Conservation (phyloP, 1,139 yeast species). For the Yamadazyma blattariae region DNA sequence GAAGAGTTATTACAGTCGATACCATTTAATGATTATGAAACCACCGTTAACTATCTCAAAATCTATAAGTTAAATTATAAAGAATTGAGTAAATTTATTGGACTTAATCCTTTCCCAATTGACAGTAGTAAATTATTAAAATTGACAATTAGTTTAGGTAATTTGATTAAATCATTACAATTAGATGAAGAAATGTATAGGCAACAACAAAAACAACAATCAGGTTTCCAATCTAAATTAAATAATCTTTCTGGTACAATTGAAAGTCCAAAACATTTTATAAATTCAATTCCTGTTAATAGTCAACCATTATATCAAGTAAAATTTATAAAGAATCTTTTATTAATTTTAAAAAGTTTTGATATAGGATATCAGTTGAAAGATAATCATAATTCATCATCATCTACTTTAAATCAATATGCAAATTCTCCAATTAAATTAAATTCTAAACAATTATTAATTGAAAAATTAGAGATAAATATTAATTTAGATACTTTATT, state of each 20-base stretch:
- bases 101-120: constrained; percentile 28
- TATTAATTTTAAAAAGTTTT: constrained; percentile 37
- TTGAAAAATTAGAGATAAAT: constrained; percentile 46
- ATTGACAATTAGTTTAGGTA: constrained; percentile 44
- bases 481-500: constrained; percentile 40
- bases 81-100: constrained; percentile 21
- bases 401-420: constrained; percentile 16
- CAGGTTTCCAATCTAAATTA: constrained; percentile 9
- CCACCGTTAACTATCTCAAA: constrained; percentile 23
- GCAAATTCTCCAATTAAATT: constrained; percentile 38
- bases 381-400: constrained; percentile 8
- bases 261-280: constrained; percentile 13
- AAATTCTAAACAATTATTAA: constrained; percentile 40
- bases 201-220: constrained; percentile 22
- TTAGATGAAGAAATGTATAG: constrained; percentile 32
- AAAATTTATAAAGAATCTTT: constrained; percentile 34
- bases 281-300: constrained; percentile 11
- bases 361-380: constrained; percentile 30
- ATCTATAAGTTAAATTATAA: constrained; percentile 32
- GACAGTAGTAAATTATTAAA: constrained; percentile 39
- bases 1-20: constrained; percentile 30
- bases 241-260: neutral
- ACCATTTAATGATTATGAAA: constrained; percentile 28
- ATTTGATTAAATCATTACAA: constrained; percentile 35
- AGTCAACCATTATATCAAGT: constrained; percentile 30